Evolutionary conservation across 495 filamentous ascomycete genomes (phyloP), one percentile per base, ranked within the genome.

Genomic region (Hyphodiscus hymeniophilus): DNA sequence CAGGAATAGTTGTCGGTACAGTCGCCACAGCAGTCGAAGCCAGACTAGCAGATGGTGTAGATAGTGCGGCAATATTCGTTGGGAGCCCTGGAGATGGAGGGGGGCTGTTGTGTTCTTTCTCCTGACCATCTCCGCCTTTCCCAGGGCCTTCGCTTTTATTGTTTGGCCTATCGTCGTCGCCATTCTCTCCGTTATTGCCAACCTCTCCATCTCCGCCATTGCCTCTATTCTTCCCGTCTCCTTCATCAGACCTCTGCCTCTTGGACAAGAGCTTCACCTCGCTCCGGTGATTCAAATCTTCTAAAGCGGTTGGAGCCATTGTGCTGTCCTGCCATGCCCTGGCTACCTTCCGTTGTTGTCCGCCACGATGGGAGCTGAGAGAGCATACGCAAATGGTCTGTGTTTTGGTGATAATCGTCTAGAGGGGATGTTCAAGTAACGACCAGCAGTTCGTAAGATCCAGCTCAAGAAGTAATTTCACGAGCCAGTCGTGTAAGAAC

Each of bases 401-500:
- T 21, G 22, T 20, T 10, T 10, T 28, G 26, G 26, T 28, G 26
- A 28, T 28, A 28, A 40, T 17, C 5, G 33, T 36, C 33, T 28
- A 18, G 33, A 35, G 33, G 15, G n/a, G n/a, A n/a, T n/a, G 38
- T 40, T 24, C 24, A 13, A 34, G 8, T 21, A 34, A 21, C 47
- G 17, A 45, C 22, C 18, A 22, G 33, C 18, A 18, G 20, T 20
- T 38, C 23, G 45, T 10, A 50, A 51, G 26, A 48, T 23, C 30
- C 39, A 54, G 31, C 41, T 18, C 12, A 54, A 53, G 44, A 55
- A 51, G 21, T 28, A 22, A 52, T 20, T 6, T 39, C 51, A 57
- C 53, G 53, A 56, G 40, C 59, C 54, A 55, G 56, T 42, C 48
- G 51, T 53, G 51, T 31, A 28, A 52, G 46, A 38, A 50, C 51